phyloP scores from a whole-genome alignment of 352 stramenopile species.

The Pythium pectinolyticum region DNA sequence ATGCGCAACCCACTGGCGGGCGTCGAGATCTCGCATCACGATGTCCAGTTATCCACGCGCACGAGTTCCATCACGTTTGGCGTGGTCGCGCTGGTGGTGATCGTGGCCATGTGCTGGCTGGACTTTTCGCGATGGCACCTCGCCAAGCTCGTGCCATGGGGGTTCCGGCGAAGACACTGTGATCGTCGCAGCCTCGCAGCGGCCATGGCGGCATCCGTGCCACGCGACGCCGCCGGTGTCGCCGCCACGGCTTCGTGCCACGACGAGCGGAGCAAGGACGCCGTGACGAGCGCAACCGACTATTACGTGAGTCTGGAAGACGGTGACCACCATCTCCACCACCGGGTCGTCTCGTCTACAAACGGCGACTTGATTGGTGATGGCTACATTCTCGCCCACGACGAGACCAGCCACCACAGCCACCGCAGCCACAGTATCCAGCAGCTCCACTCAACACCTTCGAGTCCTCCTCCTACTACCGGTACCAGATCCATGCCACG shows the following conservation, averaged over 20 bases:
- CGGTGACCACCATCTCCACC: background rate
- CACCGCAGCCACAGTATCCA: slow-evolving; percentile 2
- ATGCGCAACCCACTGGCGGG: slow-evolving; percentile 1
- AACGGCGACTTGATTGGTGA: background rate
- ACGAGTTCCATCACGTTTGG: slow-evolving; percentile 1
- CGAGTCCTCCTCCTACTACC: background rate
- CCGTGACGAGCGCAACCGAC: background rate
- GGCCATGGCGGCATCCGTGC: too few relatives aligned
- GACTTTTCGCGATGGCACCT: slow-evolving; percentile 21
- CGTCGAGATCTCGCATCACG: slow-evolving; percentile 5
- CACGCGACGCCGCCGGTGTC: background rate
- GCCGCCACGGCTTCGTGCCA: background rate
- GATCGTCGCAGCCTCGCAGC: background rate
- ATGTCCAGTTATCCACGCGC: slow-evolving; percentile 3
- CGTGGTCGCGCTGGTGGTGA: background rate
- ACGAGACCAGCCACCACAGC: too few relatives aligned
- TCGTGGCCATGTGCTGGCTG: slow-evolving; percentile 9
- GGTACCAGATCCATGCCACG: background rate
- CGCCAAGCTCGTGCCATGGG: background rate
- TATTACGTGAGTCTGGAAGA: slow-evolving; percentile 12
- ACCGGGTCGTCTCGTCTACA: background rate
- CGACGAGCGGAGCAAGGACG: slow-evolving; percentile 5
- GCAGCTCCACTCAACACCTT: background rate
- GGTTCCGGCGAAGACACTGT: too few relatives aligned
- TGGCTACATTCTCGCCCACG: background rate